Base-by-base conservation (phyloP, 192 early-diverging fungal species). In the Podila verticillata region DNA sequence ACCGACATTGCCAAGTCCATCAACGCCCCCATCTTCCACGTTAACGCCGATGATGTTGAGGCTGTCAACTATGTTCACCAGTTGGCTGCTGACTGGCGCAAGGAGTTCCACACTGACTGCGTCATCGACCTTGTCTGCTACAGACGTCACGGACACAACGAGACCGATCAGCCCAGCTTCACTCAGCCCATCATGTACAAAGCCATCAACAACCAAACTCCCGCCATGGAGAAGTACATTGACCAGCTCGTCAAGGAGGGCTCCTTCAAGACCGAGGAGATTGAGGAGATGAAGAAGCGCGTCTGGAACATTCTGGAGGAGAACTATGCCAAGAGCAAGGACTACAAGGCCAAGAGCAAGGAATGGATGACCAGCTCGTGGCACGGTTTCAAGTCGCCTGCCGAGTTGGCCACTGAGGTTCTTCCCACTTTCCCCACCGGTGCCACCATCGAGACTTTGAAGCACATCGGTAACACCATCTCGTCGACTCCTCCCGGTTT, bases 111-210 rank as follows among this genome's bases (percentile, higher is more conserved):
- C 84, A 96, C 95, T 78, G 96, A 97, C 88, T 94, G 97, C 70
- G 96, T 99, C 19, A 85, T 99, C 67, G 97, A 99, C 68, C 90
- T 99, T 75, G 95, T 99, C 32, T 95, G 98, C 78, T 99, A 99
- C 91, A 92, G 98, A 66, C 93, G 93, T 80, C 92, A 99, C 65
- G 98, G 98, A 60, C 98, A 99, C 92, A 99, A 99, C 87, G 98
- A 99, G 86, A 96, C 95, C 48, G 98, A 99, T 88, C 96, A 99
- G 85, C 98, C 98, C 58, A 91, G 89, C 81, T 99, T 99, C 89
- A 99, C 98, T 32, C 98, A 99, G 84, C 98, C 98, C 51, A 90
- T 92, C 79, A 98, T 99, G 96, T 98, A 98, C 86, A 86, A 93
- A 83, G 89, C 90, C 66, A 96, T 99, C 85, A 87, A 89, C 72